A percentile compares a stretch with the other conserved stretches of the same genome.
Evolutionary conservation across 192 early-diverging fungal species (phyloP).

Genomic region (Diversispora epigaea): DNA sequence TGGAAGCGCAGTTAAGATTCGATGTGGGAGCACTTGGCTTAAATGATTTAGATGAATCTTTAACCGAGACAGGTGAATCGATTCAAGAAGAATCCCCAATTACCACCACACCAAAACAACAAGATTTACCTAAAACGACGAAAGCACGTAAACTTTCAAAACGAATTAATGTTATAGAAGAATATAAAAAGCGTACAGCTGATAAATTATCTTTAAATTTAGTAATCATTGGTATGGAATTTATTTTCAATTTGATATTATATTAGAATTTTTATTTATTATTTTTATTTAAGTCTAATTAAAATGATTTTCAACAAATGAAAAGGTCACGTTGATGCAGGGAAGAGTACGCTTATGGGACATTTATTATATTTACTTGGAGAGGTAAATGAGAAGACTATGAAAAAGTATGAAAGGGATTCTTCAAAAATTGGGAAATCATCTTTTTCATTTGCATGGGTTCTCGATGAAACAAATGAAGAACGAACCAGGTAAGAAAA

Average conservation of each 20-base stretch:
- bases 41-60: not conserved
- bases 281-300: conserved; percentile 1
- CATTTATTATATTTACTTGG: conserved; percentile 88
- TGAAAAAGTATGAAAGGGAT: conserved; percentile 86
- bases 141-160: conserved; percentile 49
- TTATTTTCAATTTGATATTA: not conserved
- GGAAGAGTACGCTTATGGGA: conserved; percentile 96
- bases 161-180: conserved; percentile 66
- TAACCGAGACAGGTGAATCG: conserved; percentile 1
- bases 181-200: conserved; percentile 65
- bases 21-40: conserved; percentile 37
- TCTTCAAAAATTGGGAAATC: conserved; percentile 92
- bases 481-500: conserved; percentile 67
- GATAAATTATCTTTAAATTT: conserved; percentile 78
- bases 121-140: conserved; percentile 31
- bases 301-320: not conserved
- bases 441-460: conserved; percentile 97
- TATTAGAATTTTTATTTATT: not conserved
- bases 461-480: conserved; percentile 94
- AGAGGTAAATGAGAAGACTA: conserved; percentile 82
- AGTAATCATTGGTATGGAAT: conserved; percentile 74
- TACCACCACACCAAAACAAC: not conserved
- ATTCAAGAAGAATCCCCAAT: not conserved
- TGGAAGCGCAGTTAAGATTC: conserved; percentile 39
- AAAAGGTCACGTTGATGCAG: conserved; percentile 92